A percentile compares a stretch with the other conserved stretches of the same genome.
These are phyloP conservation scores for Wickerhamomyces bovis DNA, from an alignment of 805 yeast genomes.

Conservation along the genomic window DNA sequence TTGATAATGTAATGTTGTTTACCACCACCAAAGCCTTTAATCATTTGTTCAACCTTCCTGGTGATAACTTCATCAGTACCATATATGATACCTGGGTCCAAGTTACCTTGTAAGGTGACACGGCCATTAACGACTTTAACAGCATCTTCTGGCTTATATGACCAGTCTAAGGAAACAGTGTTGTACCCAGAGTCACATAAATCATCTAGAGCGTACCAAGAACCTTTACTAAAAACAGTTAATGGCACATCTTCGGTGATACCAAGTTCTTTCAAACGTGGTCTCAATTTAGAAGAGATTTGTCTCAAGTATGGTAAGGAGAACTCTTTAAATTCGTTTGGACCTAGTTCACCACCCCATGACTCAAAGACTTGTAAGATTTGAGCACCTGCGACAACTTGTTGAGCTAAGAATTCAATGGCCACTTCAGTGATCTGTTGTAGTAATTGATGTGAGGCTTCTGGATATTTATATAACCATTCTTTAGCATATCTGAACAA, in stretches of 20 bases:
- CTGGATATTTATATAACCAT: slow-evolving; percentile 82
- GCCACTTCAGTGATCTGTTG: slow-evolving; percentile 83
- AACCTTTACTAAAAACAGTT: slow-evolving; percentile 90
- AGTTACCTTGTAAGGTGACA: slow-evolving; percentile 86
- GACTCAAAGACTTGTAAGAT: slow-evolving; percentile 95
- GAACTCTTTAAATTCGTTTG: slow-evolving; percentile 80
- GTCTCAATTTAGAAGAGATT: slow-evolving; percentile 63
- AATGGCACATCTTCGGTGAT: slow-evolving; percentile 70
- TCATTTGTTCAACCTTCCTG: slow-evolving; percentile 80
- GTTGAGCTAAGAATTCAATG: slow-evolving; percentile 86
- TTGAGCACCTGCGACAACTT: slow-evolving; percentile 97
- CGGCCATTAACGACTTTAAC: slow-evolving; percentile 67
- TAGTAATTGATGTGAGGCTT: slow-evolving; percentile 62
- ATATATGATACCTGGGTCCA: slow-evolving; percentile 93
- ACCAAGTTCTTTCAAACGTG: slow-evolving; percentile 66
- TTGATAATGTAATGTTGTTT: slow-evolving; percentile 87
- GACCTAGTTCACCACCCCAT: slow-evolving; percentile 97
- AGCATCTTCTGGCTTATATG: slow-evolving; percentile 79
- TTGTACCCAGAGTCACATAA: slow-evolving; percentile 78
- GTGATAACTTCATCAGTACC: slow-evolving; percentile 82
- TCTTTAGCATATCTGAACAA: slow-evolving; percentile 86
- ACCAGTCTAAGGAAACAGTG: slow-evolving; percentile 91
- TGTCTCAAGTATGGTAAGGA: slow-evolving; percentile 82
- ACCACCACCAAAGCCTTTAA: slow-evolving; percentile 89
- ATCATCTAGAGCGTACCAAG: slow-evolving; percentile 92